Base-by-base conservation (phyloP, 352 stramenopile species). In the Pythium plurisporium region DNA sequence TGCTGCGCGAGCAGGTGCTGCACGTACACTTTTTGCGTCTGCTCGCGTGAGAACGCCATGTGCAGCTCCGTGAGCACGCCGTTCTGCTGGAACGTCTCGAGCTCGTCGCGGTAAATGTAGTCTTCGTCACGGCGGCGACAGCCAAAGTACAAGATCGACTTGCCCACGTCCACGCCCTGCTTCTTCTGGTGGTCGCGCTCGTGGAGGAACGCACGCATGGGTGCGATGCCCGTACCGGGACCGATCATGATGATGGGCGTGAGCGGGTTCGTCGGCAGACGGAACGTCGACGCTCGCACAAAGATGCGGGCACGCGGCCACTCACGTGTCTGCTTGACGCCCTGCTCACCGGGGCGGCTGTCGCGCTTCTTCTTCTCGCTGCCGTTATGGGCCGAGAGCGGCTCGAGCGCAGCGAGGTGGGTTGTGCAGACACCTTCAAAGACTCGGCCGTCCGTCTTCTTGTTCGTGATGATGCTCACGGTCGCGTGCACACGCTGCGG, bases 121-220 rank as follows among this genome's bases (percentile, higher is more conserved):
- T 97, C 90, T 27, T 96, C 78, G 31, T 95, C 71, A 6, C 73
- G 65, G 17, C 74, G 76, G 23, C 89, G 82, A 68, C 89, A 97
- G 45, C 90, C 90, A 74, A 97, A 97, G 68, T 92, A 99, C 40
- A 99, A 73, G 19, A 98, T 79, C 37, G 93, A 96, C 36, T 76
- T 64, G 20, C 95, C 94, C 22, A 98, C 69, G 9, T 22, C 55
- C 2, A 79, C 43, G 5, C 76, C 84, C 17, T 69, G 74, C 30
- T 78, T 54, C 26, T 81, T 65, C 67, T 94, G 84, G 55, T 93
- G 70, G 6, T 77, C 67, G 54, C 96, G 85, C 71, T 99, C 96
- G 62, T 99, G 96, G 26, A 99, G 70, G 59, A 99, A 89, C 3
- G 96, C 96, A 38, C 96, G 80, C 91, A 99, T 98, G 0, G 96